A percentile compares a stretch with the other conserved stretches of the same genome.
Evolutionary conservation across 495 filamentous ascomycete species (phyloP).

Genomic region (Hyphodiscus hymeniophilus): DNA sequence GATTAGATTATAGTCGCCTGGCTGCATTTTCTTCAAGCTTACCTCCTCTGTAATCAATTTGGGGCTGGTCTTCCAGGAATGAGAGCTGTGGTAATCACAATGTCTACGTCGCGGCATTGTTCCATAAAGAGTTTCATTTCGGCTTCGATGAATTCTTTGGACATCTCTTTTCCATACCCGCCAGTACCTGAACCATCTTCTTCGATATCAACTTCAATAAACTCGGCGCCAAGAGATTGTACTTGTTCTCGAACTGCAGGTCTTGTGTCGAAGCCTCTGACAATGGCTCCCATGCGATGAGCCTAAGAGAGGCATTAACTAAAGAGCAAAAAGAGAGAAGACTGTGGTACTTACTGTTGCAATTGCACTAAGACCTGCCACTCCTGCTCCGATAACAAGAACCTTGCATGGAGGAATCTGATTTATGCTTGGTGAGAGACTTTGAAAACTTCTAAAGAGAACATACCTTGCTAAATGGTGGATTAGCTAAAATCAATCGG

Average conservation of each 20-base stretch:
- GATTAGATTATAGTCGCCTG: conserved; percentile 5
- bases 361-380: conserved; percentile 75
- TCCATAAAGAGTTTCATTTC: conserved; percentile 83
- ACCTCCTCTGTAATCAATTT: conserved; percentile 64
- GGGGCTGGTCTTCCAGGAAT: conserved; percentile 68
- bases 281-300: conserved; percentile 72
- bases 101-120: conserved; percentile 76
- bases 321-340: background rate
- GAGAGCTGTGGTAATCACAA: conserved; percentile 75
- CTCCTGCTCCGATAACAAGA: conserved; percentile 73
- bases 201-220: conserved; percentile 74
- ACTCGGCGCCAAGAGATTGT: conserved; percentile 75
- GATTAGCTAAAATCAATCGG: conserved; percentile 15
- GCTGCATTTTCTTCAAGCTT: conserved; percentile 3
- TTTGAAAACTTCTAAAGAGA: background rate
- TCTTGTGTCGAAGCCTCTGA: conserved; percentile 75
- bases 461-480: conserved; percentile 20
- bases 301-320: conserved; percentile 28
- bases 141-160: conserved; percentile 77
- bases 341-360: conserved; percentile 38
- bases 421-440: conserved; percentile 8
- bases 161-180: conserved; percentile 84
- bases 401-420: conserved; percentile 79
- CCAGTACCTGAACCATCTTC: conserved; percentile 77
- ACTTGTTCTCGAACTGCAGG: conserved; percentile 74